Evolutionary conservation across 768 basidiomycete species (phyloP), one percentile per base, ranked within the genome.

Genomic region (Auricularia heimuer): DNA sequence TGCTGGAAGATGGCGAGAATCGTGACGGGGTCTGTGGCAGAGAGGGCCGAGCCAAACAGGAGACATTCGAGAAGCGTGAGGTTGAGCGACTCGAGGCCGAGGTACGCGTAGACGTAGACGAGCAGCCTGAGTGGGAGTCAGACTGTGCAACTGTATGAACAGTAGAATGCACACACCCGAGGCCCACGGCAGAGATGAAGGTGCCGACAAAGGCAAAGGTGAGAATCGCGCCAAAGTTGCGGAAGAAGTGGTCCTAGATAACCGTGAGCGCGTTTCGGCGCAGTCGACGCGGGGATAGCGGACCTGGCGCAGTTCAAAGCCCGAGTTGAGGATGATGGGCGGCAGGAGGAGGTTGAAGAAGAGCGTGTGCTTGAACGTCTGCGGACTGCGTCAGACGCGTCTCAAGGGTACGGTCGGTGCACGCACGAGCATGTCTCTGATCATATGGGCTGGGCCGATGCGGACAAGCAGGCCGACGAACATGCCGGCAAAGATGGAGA

Each of bases 311-410:
- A 99, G 85, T 76, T 97, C 94, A 74, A 97, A 99, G 4, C 97
- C 97, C 2, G 94, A 97, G 75, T 95, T 97, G 47, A 99, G 79
- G 72, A 99, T 99, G 74, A 99, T 99, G 1, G 97, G 97, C 4
- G 96, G 97, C 3, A 98, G 84, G n/a, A 99, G 81, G 24, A 98
- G 82, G 75, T 99, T 98, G 81, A 98, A 97, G 80, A 99, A 96
- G 62, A 98, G 81, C 2, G 96, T 98, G 72, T 96, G 93, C 74
- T 91, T 92, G 82, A 96, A 96, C 8, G 92, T 94, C 94, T 96
- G 71, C 2, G 69, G 63, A 29, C 60, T n/a, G 54, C 54, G 37
- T 39, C 54, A 42, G 63, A 18, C 37, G 36, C 24, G 33, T 18
- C 8, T 29, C 29, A 12, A 16, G 4, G 8, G 36, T 54, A 39